A percentile compares a stretch with the other conserved stretches of the same genome.
These are phyloP conservation scores for Mycena belliarum DNA, from an alignment of 768 basidiomycete species.

Conservation along the genomic window DNA sequence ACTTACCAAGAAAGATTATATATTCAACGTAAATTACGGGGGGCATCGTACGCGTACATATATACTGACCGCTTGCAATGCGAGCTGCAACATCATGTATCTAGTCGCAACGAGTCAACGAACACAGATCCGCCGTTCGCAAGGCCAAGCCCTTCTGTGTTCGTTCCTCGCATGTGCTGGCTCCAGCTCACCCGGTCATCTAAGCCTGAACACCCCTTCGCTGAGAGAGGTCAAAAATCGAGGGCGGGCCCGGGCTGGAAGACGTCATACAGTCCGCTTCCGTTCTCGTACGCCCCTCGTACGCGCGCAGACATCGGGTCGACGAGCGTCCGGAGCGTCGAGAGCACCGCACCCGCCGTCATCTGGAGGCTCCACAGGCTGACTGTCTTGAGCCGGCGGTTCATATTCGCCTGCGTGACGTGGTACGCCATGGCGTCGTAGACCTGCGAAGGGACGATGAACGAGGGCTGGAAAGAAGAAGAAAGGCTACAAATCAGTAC, in stretches of 20 bases:
- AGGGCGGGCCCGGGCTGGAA: constrained; percentile 13
- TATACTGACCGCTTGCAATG: too few relatives aligned
- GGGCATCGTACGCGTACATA: too few relatives aligned
- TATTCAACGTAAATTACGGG: too few relatives aligned
- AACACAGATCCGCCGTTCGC: too few relatives aligned
- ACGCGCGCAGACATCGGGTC: constrained; percentile 62
- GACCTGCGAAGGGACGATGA: constrained; percentile 41
- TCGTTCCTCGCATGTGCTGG: too few relatives aligned
- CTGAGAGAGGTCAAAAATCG: constrained; percentile 13
- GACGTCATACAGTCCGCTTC: constrained; percentile 22
- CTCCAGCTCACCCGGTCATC: too few relatives aligned
- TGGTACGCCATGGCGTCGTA: constrained; percentile 95
- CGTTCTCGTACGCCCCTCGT: constrained; percentile 44
- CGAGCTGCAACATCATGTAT: too few relatives aligned
- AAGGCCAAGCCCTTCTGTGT: too few relatives aligned
- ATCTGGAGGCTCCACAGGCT: constrained; percentile 94
- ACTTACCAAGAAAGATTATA: too few relatives aligned
- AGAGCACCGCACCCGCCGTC: constrained; percentile 85
- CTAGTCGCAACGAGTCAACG: too few relatives aligned
- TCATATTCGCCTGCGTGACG: constrained; percentile 87
- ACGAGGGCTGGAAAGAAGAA: not conserved
- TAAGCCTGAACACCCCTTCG: constrained; percentile 1
- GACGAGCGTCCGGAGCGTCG: constrained; percentile 72
- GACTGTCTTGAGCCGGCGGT: constrained; percentile 86
- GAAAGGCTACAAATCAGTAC: constrained; percentile 34